Conservation (phyloP, 768 basidiomycete species). For the Rhodotorula diobovata region DNA sequence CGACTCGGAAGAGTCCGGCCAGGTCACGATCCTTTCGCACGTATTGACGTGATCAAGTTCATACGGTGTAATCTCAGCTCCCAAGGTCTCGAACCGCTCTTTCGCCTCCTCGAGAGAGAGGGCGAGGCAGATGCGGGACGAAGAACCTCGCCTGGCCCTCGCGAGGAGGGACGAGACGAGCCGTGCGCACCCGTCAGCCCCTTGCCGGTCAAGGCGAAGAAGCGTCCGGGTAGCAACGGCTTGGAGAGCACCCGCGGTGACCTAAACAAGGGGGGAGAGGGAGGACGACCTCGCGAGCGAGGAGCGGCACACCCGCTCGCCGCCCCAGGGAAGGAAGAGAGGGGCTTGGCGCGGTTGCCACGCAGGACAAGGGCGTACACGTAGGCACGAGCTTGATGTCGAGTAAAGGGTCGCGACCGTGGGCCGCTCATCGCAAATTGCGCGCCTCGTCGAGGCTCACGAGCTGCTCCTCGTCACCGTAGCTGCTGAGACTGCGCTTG, state of each 20-base stretch:
- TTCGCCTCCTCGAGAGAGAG: background rate
- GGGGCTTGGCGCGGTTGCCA: background rate
- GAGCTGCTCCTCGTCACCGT: conserved; percentile 38
- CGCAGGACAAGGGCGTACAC: background rate
- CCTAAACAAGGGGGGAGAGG: background rate
- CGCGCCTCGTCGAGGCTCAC: conserved; percentile 13
- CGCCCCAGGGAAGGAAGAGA: background rate
- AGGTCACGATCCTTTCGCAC: conserved; percentile 79
- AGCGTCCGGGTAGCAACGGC: background rate
- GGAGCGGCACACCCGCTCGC: background rate
- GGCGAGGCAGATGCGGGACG: background rate
- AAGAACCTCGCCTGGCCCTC: background rate
- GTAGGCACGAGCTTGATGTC: background rate
- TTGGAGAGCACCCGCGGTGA: conserved; percentile 5
- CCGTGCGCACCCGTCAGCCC: background rate
- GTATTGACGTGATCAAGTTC: conserved; percentile 93
- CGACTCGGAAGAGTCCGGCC: conserved; percentile 32
- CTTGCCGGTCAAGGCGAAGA: background rate
- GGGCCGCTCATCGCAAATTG: background rate
- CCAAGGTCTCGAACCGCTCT: background rate
- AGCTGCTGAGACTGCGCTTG: conserved; percentile 25
- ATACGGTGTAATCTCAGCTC: conserved; percentile 87
- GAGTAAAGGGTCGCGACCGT: background rate
- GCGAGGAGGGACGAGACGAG: background rate
- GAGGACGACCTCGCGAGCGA: background rate